A percentile compares a stretch with the other conserved stretches of the same genome.
phyloP scores from a whole-genome alignment of 306 rosid species.

The Gillenia trifoliata region DNA sequence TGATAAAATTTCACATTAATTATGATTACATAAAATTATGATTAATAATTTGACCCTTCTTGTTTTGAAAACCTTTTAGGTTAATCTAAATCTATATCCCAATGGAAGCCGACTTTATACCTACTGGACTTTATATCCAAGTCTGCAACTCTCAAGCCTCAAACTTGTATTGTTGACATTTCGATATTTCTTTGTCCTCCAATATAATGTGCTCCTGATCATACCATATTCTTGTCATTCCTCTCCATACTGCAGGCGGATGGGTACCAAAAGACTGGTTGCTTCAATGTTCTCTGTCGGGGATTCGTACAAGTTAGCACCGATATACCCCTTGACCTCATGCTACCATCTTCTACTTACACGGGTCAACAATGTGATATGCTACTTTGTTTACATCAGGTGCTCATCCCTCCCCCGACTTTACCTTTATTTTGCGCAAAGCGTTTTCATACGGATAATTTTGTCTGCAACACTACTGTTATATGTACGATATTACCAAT shows the following conservation, averaged over 20 bases:
- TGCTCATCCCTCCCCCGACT: background rate
- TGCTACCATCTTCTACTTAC: constrained; percentile 18
- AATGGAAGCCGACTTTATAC: constrained; percentile 9
- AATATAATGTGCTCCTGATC: no score
- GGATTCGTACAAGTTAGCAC: constrained; percentile 30
- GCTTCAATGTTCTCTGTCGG: constrained; percentile 25
- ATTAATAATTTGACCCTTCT: background rate
- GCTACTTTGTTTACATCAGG: constrained; percentile 18
- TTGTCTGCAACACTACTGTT: no score
- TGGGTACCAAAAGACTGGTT: constrained; percentile 21
- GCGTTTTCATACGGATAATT: no score
- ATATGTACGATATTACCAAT: no score
- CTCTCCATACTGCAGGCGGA: constrained; percentile 6
- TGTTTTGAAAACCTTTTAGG: constrained; percentile 13
- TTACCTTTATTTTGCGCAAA: background rate
- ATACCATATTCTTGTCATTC: background rate
- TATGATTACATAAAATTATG: no score
- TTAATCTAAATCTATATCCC: no score
- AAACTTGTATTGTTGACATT: background rate
- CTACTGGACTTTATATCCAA: constrained; percentile 29
- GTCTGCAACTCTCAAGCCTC: background rate
- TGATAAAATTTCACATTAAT: background rate
- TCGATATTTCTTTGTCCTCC: no score
- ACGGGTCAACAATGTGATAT: constrained; percentile 16
- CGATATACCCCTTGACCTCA: constrained; percentile 7